Percentiles rank a stretch among this genome's conserved stretches.
Evolutionary conservation across 148 eudicot species (phyloP).

Genomic region (Oxyria digyna): DNA sequence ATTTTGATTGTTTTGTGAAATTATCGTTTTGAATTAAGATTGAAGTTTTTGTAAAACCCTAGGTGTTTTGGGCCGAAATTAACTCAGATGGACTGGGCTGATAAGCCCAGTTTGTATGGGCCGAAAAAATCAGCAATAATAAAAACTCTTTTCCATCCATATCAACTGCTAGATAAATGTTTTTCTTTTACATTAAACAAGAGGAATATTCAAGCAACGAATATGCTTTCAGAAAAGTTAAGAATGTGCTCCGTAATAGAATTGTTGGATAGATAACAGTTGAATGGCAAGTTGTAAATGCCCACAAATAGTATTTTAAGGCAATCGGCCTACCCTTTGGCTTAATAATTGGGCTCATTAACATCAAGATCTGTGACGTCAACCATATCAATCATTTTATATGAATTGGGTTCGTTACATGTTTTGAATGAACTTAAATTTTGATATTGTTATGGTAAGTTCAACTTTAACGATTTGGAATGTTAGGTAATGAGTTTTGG

Average conservation of each 20-base stretch:
- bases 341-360: neutral
- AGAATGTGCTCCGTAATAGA: neutral
- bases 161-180: too few species aligned
- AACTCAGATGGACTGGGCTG: neutral
- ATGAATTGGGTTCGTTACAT: neutral
- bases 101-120: too few species aligned
- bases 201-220: neutral
- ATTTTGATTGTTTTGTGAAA: neutral
- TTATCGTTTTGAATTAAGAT: too few species aligned
- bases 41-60: neutral
- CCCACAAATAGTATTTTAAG: neutral
- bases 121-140: too few species aligned
- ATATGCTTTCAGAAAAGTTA: too few species aligned
- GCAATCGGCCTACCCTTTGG: neutral
- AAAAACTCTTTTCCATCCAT: too few species aligned
- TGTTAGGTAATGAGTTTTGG: too few species aligned
- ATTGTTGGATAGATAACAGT: neutral
- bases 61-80: neutral
- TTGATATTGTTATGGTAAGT: too few species aligned
- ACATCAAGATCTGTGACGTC: neutral
- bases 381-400: neutral
- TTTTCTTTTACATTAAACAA: too few species aligned
- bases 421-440: too few species aligned
- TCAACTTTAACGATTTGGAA: too few species aligned
- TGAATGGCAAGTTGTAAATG: neutral